phyloP scores from a whole-genome alignment of 2,329 filamentous ascomycete genomes.

The Sclerotinia subarctica region DNA sequence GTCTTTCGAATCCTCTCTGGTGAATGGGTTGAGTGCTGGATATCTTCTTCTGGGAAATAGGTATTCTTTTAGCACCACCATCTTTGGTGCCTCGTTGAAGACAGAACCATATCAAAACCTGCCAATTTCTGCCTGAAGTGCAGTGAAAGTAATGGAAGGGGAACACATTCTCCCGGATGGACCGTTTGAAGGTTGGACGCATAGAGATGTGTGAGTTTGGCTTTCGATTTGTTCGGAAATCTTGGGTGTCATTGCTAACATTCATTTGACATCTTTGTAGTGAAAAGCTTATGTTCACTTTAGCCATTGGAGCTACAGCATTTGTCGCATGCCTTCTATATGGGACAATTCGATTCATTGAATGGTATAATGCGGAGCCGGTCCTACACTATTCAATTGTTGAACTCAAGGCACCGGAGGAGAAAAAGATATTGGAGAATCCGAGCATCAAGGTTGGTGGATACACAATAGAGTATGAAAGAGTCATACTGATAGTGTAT shows the following conservation, averaged over 20 bases:
- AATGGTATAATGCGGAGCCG: conserved; percentile 39
- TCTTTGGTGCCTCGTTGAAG: neutral
- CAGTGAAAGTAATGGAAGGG: neutral
- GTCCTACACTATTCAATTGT: conserved; percentile 58
- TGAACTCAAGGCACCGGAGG: conserved; percentile 58
- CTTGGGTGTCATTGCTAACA: conserved; percentile 19
- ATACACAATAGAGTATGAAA: conserved; percentile 20
- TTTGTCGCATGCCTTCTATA: conserved; percentile 32
- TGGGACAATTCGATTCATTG: conserved; percentile 25
- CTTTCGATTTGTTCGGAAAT: neutral
- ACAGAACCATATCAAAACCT: neutral
- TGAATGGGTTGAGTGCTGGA: neutral
- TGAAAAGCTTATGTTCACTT: conserved; percentile 27
- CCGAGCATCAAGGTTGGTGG: conserved; percentile 56
- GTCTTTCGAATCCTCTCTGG: neutral
- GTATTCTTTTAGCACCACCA: neutral
- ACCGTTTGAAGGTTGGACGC: conserved; percentile 27
- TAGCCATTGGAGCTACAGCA: conserved; percentile 26
- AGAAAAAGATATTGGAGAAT: conserved; percentile 55
- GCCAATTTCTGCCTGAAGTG: neutral
- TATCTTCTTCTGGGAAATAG: neutral
- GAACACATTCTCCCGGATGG: conserved; percentile 6
- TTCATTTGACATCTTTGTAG: conserved; percentile 19
- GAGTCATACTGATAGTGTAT: conserved; percentile 14
- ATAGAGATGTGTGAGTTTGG: conserved; percentile 30